Conservation (phyloP, 148 eudicot genomes). For the Amaranthus cruentus region DNA sequence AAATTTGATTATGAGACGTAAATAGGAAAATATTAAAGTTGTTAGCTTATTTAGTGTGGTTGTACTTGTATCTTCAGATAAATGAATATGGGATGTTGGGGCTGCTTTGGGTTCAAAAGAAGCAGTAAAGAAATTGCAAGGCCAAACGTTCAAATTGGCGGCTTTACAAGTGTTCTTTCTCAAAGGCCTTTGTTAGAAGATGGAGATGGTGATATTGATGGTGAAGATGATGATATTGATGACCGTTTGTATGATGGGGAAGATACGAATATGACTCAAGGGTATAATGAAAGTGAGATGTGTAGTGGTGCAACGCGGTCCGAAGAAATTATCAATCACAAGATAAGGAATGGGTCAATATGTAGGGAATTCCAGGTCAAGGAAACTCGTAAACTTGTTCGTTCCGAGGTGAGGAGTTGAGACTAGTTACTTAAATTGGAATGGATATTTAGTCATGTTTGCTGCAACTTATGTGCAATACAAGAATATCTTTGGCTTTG, state of each 20-base stretch:
- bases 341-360: constrained; percentile 58
- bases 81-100: constrained; percentile 86
- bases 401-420: constrained; percentile 63
- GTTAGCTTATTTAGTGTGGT: not conserved
- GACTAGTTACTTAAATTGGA: not conserved
- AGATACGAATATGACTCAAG: constrained; percentile 48
- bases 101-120: constrained; percentile 84
- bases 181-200: constrained; percentile 49
- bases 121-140: constrained; percentile 38
- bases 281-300: constrained; percentile 44
- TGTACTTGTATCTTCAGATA: constrained; percentile 24
- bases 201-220: constrained; percentile 38
- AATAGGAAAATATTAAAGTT: too few relatives aligned
- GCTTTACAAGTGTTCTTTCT: constrained; percentile 37
- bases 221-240: constrained; percentile 47
- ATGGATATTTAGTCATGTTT: not conserved
- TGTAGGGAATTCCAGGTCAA: constrained; percentile 83
- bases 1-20: too few relatives aligned
- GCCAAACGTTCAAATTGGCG: constrained; percentile 27
- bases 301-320: constrained; percentile 53
- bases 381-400: constrained; percentile 66
- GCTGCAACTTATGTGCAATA: not conserved
- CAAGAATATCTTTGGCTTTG: not conserved
- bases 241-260: constrained; percentile 42
- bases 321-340: constrained; percentile 63